Base-by-base conservation (phyloP, 1,284 basidiomycete species). In the Peniophora sp. region DNA sequence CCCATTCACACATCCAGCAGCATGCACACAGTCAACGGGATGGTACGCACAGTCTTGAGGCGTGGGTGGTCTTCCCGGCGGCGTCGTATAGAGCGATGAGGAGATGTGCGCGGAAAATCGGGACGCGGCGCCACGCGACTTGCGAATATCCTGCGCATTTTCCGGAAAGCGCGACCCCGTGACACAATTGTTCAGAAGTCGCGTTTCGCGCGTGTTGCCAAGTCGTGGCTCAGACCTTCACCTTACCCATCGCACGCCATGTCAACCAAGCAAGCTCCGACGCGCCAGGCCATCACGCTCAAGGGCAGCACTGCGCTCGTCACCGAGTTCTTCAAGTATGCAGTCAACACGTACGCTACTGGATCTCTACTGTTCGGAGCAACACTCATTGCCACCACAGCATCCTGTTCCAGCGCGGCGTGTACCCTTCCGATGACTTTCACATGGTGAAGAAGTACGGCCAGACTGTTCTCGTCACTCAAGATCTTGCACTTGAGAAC, bases 391-490 rank as follows among this genome's bases (percentile, higher is more conserved):
- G 27, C 27, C 27, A 32, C 19, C 49, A 24, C 61, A 95, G 92
- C 17, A 97, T 99, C 61, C 75, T 99, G 45, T 99, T 97, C 70
- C 96, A 99, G 69, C 81, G 97, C 25, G 92, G 92, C 50, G 92
- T 99, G 25, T 99, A 99, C 65, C 95, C 97, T 1, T 86, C 92
- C 0, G 96, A 99, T 67, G 97, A 99, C 68, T 99, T 99, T 65
- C 95, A 97, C 62, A 92, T 95, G 88, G 92, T 97, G 52, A 97
- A 97, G 69, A 99, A 98, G 67, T 99, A 98, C 61, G 96, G 96
- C 0, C 85, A 98, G 58, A 95, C 93, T 1, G 91, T 99, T 59
- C 79, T 99, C 24, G 86, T 97, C 2, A 97, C 94, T 1, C 89
- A 94, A 56, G 95, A 99, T 61, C 85, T 95, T 49, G 89, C 89